Conservation (phyloP, 176 grass and related monocot genomes). For the Juncus effusus region DNA sequence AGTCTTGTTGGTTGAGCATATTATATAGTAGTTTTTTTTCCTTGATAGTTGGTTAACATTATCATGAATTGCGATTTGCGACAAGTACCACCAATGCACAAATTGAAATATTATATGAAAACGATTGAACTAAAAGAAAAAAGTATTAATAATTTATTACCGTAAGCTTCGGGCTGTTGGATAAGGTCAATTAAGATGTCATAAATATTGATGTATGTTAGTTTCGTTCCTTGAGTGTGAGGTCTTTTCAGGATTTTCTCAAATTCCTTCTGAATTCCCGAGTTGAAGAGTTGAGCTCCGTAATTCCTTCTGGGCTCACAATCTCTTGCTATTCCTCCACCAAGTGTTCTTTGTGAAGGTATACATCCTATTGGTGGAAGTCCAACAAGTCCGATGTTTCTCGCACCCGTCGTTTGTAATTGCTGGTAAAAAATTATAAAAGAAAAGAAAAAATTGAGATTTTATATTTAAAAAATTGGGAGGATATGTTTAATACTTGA, state of each 20-base stretch:
- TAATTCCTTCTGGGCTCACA: conserved; percentile 50
- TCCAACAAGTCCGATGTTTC: conserved; percentile 45
- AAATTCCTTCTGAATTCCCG: conserved; percentile 30
- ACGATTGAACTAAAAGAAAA: not conserved
- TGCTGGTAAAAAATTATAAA: conserved; percentile 15
- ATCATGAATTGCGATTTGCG: no score
- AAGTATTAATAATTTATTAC: conserved; percentile 19
- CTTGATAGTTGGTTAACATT: no score
- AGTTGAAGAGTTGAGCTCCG: conserved; percentile 43
- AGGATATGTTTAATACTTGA: not conserved
- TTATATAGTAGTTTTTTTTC: no score
- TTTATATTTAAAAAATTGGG: not conserved
- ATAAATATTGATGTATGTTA: conserved; percentile 58
- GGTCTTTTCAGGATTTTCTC: conserved; percentile 22
- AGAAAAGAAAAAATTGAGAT: not conserved
- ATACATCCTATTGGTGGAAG: conserved; percentile 61
- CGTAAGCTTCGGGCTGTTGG: conserved; percentile 27
- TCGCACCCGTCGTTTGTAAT: conserved; percentile 44
- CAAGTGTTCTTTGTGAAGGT: conserved; percentile 48
- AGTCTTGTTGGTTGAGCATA: no score
- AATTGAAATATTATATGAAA: no score
- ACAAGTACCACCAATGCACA: no score
- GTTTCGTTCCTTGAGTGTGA: conserved; percentile 1
- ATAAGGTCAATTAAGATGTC: conserved; percentile 43
- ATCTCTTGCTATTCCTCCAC: conserved; percentile 20